Conservation (phyloP, 176 grass and related monocot genomes). For the Oryza glaberrima region DNA sequence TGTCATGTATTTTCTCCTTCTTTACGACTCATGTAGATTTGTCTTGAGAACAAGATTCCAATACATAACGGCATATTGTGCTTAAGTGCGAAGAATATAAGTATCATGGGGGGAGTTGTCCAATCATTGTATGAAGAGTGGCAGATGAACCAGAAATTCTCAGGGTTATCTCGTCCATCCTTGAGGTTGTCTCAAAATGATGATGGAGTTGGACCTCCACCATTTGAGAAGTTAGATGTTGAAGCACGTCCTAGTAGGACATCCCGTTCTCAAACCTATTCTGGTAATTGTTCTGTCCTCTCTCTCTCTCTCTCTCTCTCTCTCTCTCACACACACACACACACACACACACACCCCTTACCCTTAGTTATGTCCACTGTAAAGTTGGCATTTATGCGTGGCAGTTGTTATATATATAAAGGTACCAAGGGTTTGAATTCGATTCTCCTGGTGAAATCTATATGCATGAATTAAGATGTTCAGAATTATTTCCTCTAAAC, state of each 20-base stretch:
- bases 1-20: not conserved
- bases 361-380: slow-evolving; percentile 8
- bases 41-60: slow-evolving; percentile 71
- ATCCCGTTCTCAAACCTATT: slow-evolving; percentile 38
- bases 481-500: slow-evolving; percentile 4
- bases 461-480: slow-evolving; percentile 16
- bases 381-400: not conserved
- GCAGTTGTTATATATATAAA: too few species aligned
- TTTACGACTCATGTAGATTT: slow-evolving; percentile 47
- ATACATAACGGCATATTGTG: slow-evolving; percentile 79
- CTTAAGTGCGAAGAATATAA: slow-evolving; percentile 64
- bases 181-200: slow-evolving; percentile 66
- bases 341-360: too few species aligned
- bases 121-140: slow-evolving; percentile 85
- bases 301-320: slow-evolving; percentile 11
- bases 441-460: not conserved
- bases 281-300: slow-evolving; percentile 46
- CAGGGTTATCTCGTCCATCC: slow-evolving; percentile 57
- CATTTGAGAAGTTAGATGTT: slow-evolving; percentile 85
- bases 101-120: slow-evolving; percentile 66
- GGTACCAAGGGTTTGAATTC: not conserved
- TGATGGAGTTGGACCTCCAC: slow-evolving; percentile 70
- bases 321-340: not conserved
- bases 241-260: slow-evolving; percentile 31
- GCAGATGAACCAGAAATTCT: slow-evolving; percentile 90